These are phyloP conservation scores for Penicillium lagena DNA, from an alignment of 495 filamentous ascomycete genomes.

Conservation along the genomic window DNA sequence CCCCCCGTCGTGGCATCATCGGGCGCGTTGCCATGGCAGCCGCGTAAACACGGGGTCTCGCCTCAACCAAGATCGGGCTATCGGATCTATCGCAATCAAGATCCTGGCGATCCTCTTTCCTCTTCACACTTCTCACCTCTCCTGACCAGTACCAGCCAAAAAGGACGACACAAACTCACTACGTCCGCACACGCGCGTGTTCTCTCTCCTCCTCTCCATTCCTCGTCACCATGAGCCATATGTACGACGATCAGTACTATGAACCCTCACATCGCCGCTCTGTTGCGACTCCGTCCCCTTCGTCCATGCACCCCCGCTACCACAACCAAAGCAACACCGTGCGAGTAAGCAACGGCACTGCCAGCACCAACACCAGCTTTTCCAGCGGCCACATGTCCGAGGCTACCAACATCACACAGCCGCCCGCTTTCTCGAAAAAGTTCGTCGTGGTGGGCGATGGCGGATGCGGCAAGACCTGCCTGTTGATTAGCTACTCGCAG, in stretches of 20 bases:
- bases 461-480: slow-evolving; percentile 96
- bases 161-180: background rate
- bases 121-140: slow-evolving; percentile 1
- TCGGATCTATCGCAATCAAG: slow-evolving; percentile 14
- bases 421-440: slow-evolving; percentile 94
- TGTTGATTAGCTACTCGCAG: slow-evolving; percentile 96
- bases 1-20: no score
- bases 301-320: slow-evolving; percentile 34
- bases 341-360: slow-evolving; percentile 69
- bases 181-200: background rate
- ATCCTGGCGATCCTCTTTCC: slow-evolving; percentile 15
- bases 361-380: slow-evolving; percentile 67
- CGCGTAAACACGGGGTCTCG: slow-evolving; percentile 34
- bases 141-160: background rate
- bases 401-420: slow-evolving; percentile 78
- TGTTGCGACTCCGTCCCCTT: slow-evolving; percentile 36
- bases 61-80: slow-evolving; percentile 8
- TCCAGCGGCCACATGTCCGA: slow-evolving; percentile 64
- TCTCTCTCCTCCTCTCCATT: slow-evolving; percentile 11
- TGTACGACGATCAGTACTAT: slow-evolving; percentile 46
- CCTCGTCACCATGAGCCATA: slow-evolving; percentile 30
- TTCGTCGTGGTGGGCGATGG: slow-evolving; percentile 98
- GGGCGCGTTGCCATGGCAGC: slow-evolving; percentile 40
- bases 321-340: slow-evolving; percentile 52
- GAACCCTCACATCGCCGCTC: slow-evolving; percentile 44